Base-by-base conservation (phyloP, 1,139 yeast species). In the Hyphopichia wangnamkhiaoensis region DNA sequence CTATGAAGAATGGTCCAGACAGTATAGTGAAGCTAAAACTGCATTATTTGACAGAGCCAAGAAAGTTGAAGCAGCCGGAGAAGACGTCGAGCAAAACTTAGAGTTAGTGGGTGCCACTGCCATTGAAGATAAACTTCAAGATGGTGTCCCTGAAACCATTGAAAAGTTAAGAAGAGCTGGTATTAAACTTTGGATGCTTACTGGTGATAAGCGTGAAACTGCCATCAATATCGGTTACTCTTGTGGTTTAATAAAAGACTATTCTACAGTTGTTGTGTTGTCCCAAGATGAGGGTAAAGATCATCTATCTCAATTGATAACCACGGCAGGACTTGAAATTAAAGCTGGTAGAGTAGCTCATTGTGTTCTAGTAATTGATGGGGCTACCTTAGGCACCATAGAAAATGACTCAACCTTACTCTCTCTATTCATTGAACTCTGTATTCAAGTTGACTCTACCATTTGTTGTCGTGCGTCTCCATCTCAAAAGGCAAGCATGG, bases 391-490 rank as follows among this genome's bases (percentile, higher is more conserved):
- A 42, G 62, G 80, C 1, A 73, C 71, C 23, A 77, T 93, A 38
- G 97, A 93, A 59, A 68, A 68, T 31, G 95, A 91, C 56, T 70
- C 80, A 15, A 76, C 87, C 0, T 53, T 87, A 42, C 74, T 89
- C 73, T 72, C 93, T 0, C 68, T 86, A 19, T 91, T 91, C 53
- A 70, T 90, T 34, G 95, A 89, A 37, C 69, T 94, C 25, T 93
- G 97, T 46, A 82, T 93, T 34, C 79, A 83, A 45, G 85, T 93
- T 0, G 96, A 93, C 59, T 86, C 96, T 1, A 96, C 93, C 1
- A 82, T 94, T 38, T 89, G 96, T 56, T 94, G 98, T 59, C 80
- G 99, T 46, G 98, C 98, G 0, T 85, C 96, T 14, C 99, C 99
- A 0, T 83, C 97, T 0, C 99, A 93, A 60, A 93, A 93, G 63